Conservation (phyloP, 805 yeast genomes). For the Yamadazyma paraphyllophila region DNA sequence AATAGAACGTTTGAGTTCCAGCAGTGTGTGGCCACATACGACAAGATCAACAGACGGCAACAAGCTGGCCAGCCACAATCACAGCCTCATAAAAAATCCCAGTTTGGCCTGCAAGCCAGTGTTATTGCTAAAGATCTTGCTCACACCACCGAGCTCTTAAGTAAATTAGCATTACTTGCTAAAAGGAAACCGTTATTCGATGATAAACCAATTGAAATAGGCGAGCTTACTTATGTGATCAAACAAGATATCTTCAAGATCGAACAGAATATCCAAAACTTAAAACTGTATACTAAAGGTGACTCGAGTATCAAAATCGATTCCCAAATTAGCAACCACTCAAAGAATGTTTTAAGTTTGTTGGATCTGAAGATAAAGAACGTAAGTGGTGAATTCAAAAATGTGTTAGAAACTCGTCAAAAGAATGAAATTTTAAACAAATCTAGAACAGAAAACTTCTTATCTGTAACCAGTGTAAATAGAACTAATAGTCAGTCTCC, state of each 20-base stretch:
- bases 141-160: conserved; percentile 75
- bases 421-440: conserved; percentile 76
- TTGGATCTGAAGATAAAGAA: conserved; percentile 88
- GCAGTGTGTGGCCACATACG: conserved; percentile 79
- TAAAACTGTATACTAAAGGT: conserved; percentile 53
- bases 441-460: conserved; percentile 79
- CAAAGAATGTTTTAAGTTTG: conserved; percentile 81
- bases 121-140: conserved; percentile 86
- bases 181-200: conserved; percentile 88
- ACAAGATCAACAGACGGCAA: conserved; percentile 52
- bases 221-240: conserved; percentile 83
- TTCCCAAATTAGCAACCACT: conserved; percentile 68
- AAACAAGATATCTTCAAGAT: conserved; percentile 84
- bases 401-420: conserved; percentile 85
- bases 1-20: conserved; percentile 92
- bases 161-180: conserved; percentile 80
- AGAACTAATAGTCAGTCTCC: conserved; percentile 30
- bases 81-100: conserved; percentile 26
- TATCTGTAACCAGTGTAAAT: conserved; percentile 44
- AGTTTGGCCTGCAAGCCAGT: conserved; percentile 64
- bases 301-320: conserved; percentile 44
- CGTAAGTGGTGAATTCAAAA: conserved; percentile 87
- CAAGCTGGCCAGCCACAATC: conserved; percentile 13
- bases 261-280: conserved; percentile 63
- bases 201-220: conserved; percentile 91